Base-by-base conservation (phyloP, 208 protist species). In the Phytomonas francai region DNA sequence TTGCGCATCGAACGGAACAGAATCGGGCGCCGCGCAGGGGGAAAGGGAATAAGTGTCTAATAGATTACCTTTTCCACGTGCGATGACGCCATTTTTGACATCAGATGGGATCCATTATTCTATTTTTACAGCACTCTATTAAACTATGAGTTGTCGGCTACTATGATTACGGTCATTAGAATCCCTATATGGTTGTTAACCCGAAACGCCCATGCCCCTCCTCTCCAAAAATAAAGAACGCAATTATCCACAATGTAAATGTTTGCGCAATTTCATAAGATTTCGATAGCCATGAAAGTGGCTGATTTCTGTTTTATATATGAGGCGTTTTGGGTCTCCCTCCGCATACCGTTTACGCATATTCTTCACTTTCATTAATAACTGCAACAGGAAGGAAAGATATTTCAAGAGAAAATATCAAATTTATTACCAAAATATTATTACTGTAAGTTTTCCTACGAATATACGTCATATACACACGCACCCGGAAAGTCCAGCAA, bases 11-110 rank as follows among this genome's bases (percentile, higher is more conserved):
- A 49, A 49, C 16, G 39, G 7, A 49, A 12, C 39, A 49, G 39
- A 19, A 49, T 49, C 39, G 39, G 39, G 16, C 4, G 39, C 39
- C 16, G 14, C 14, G 4, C 14, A 49, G 16, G 16, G 12, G 39
- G 12, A 49, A 49, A 49, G 14, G 27, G 14, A 68, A 49, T 69
- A 68, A 64, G 39, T 19, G 39, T 19, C 9, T 49, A 49, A 19
- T 49, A 19, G 12, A 12, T 12, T 49, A 49, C 4, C 6, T 49
- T 22, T 19, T 49, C 12, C 12, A 49, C 12, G 14, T 19, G 14
- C 39, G 14, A 49, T 49, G 1, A 12, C 6, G 1, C 39, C 14
- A 19, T 49, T 9, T 19, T 49, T 3, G 1, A 12, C 6, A 49
- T 49, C 3, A 49, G 4, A 49, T 49, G 39, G 4, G 14, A 49